Evolutionary conservation across 2,329 filamentous ascomycete species (phyloP).

Genomic region (Colletotrichum sp.): DNA sequence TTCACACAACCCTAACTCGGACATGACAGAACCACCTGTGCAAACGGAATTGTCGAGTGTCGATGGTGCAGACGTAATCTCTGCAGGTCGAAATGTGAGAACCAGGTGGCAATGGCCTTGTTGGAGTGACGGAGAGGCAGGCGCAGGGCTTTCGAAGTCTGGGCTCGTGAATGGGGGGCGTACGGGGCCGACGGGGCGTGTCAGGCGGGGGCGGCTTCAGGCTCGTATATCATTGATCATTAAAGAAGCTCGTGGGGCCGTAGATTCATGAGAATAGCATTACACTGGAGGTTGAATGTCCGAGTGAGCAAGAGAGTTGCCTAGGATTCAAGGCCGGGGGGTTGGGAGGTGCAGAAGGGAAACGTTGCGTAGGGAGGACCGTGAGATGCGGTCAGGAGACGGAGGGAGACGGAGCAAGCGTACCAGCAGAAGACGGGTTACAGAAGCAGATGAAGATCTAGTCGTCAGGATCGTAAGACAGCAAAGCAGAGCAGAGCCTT

Average conservation of each 20-base stretch:
- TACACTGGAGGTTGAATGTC: background rate
- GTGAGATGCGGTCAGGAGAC: conserved; percentile 3
- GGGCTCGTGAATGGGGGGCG: background rate
- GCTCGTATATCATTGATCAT: conserved; percentile 24
- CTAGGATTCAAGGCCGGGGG: background rate
- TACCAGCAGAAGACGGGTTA: background rate
- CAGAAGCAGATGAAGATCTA: background rate
- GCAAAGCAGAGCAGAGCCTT: background rate
- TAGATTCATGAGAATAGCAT: background rate
- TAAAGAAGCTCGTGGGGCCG: conserved; percentile 15
- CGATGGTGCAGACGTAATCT: background rate
- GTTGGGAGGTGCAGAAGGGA: conserved; percentile 6
- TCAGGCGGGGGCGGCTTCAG: conserved; percentile 12
- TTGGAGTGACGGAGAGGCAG: background rate
- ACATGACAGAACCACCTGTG: conserved; percentile 21
- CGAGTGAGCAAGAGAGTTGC: background rate
- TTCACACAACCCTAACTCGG: conserved; percentile 23
- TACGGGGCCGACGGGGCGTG: background rate
- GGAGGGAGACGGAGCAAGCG: background rate
- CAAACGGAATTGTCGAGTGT: background rate
- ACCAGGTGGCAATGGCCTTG: background rate
- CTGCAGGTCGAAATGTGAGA: background rate
- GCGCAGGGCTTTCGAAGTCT: background rate
- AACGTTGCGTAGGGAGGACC: conserved; percentile 4
- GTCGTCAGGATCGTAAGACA: background rate